Evolutionary conservation across 805 yeast species (phyloP).

Genomic region (Groenewaldozyma salmanticensis): DNA sequence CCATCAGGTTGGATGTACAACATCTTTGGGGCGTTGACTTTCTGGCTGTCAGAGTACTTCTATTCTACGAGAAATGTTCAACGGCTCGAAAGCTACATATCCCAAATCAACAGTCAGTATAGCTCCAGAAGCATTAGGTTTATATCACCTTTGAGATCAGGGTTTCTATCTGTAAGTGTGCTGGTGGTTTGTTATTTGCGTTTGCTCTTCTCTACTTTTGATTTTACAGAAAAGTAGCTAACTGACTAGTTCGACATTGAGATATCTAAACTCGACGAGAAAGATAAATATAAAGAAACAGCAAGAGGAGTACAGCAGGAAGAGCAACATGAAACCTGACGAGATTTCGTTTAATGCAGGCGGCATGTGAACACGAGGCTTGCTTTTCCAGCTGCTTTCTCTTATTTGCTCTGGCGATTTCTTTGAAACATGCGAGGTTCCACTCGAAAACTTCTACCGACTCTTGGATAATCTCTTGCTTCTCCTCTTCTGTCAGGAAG

Average conservation of each 20-base stretch:
- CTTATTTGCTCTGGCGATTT: constrained; percentile 59
- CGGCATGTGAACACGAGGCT: background rate
- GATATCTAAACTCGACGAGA: background rate
- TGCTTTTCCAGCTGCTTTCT: constrained; percentile 6
- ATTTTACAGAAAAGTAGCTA: background rate
- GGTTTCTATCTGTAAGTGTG: constrained; percentile 14
- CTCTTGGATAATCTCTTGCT: constrained; percentile 59
- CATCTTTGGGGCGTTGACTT: constrained; percentile 30
- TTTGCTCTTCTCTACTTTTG: no score
- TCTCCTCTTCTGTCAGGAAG: constrained; percentile 59
- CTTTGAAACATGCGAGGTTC: constrained; percentile 51
- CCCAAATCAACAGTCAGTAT: constrained; percentile 8
- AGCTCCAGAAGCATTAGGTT: constrained; percentile 4
- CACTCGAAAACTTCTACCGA: constrained; percentile 55
- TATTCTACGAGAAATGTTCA: constrained; percentile 12
- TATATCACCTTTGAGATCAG: constrained; percentile 11
- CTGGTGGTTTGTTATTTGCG: no score
- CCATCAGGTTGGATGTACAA: constrained; percentile 34
- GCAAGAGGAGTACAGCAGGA: background rate
- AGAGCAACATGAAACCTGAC: constrained; percentile 1
- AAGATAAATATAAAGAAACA: background rate
- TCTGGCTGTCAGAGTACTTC: constrained; percentile 25
- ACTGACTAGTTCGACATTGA: constrained; percentile 1
- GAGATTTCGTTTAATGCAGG: no score
- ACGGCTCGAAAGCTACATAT: constrained; percentile 37